Evolutionary conservation across 495 filamentous ascomycete species (phyloP).

Genomic region (Aspergillus heteromorphus): DNA sequence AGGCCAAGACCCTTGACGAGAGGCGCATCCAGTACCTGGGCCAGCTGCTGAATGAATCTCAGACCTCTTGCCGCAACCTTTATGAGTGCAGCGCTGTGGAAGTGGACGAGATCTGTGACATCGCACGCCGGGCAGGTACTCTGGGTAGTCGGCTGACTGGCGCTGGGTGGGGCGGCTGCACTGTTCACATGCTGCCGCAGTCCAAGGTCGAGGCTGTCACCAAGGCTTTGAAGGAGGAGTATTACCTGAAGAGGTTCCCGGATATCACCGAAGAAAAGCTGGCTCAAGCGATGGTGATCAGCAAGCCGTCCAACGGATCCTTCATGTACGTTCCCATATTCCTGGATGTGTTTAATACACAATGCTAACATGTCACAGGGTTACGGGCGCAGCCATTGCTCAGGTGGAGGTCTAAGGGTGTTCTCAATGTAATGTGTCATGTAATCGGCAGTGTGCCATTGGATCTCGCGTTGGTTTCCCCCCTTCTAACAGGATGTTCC

Average conservation of each 20-base stretch:
- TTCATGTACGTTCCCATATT: constrained; percentile 34
- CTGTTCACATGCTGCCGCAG: constrained; percentile 83
- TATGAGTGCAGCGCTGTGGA: constrained; percentile 91
- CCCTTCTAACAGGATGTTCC: neutral
- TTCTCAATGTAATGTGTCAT: constrained; percentile 1
- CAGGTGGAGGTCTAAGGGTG: constrained; percentile 27
- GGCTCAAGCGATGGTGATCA: constrained; percentile 79
- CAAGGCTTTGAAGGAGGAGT: constrained; percentile 69
- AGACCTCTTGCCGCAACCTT: constrained; percentile 72
- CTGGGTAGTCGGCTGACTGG: constrained; percentile 88
- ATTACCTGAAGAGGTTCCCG: constrained; percentile 70
- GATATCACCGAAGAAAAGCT: constrained; percentile 68
- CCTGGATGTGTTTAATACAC: neutral
- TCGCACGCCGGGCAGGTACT: constrained; percentile 71
- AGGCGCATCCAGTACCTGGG: constrained; percentile 67
- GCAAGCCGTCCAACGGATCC: constrained; percentile 60
- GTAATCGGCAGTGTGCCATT: constrained; percentile 4
- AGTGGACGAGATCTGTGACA: constrained; percentile 76
- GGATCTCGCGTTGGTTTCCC: neutral
- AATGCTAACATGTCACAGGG: constrained; percentile 24
- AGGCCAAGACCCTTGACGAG: constrained; percentile 46
- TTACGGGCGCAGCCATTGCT: constrained; percentile 39
- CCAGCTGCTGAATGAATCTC: constrained; percentile 82
- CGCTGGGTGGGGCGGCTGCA: constrained; percentile 96
- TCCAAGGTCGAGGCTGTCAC: constrained; percentile 80